Conservation (phyloP, 805 yeast genomes). For the Lipomyces lipofer region DNA sequence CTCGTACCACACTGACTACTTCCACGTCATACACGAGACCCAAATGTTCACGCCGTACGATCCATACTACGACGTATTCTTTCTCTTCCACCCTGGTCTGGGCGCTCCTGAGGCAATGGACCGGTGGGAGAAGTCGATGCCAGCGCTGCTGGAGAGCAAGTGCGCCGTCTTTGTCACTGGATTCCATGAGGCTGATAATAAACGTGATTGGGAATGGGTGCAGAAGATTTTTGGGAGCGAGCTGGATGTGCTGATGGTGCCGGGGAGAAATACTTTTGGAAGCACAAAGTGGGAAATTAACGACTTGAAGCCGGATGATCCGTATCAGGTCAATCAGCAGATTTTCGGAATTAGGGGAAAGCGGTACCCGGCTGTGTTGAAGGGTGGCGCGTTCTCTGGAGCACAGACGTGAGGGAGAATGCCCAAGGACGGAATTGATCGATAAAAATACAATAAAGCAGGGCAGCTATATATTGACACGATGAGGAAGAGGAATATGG, state of each 20-base stretch:
- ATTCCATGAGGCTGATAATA: conserved; percentile 71
- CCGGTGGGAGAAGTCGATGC: conserved; percentile 81
- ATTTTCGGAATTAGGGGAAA: conserved; percentile 93
- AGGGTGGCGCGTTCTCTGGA: conserved; percentile 8
- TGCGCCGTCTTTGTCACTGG: conserved; percentile 92
- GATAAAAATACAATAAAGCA: too few relatives aligned
- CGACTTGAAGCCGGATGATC: conserved; percentile 88
- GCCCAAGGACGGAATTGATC: too few relatives aligned
- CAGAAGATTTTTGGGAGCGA: conserved; percentile 66
- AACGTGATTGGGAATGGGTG: conserved; percentile 72
- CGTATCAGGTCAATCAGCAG: conserved; percentile 86
- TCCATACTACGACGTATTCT: conserved; percentile 90
- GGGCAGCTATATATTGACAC: too few relatives aligned
- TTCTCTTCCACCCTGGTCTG: conserved; percentile 94
- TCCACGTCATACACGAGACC: conserved; percentile 85
- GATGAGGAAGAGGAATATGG: too few relatives aligned
- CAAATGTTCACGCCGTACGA: conserved; percentile 98
- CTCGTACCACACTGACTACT: conserved; percentile 84
- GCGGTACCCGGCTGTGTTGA: conserved; percentile 80
- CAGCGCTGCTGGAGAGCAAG: conserved; percentile 86
- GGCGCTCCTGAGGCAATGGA: conserved; percentile 76
- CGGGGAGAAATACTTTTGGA: conserved; percentile 69
- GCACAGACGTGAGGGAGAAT: too few relatives aligned
- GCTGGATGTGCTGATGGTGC: conserved; percentile 77
- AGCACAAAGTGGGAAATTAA: conserved; percentile 94